Percentiles rank a stretch among this genome's conserved stretches.
Conservation (phyloP, 2,329 filamentous ascomycete genomes). For the Cercospora janseana region DNA sequence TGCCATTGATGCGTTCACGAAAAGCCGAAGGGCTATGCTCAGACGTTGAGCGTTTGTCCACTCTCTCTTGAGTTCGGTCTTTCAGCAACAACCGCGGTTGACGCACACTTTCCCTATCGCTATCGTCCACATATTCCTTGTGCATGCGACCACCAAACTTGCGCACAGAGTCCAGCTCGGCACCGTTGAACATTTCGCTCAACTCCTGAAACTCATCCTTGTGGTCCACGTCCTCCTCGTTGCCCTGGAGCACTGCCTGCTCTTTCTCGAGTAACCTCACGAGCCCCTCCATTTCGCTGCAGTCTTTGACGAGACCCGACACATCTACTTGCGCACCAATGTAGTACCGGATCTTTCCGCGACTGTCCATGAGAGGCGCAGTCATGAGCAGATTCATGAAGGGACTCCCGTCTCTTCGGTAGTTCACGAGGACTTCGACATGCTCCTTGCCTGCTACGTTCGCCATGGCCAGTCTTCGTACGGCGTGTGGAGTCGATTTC, state of each 20-base stretch:
- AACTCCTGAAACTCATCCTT: conserved; percentile 66
- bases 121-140: conserved; percentile 51
- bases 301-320: conserved; percentile 65
- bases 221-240: conserved; percentile 39
- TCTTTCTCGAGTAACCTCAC: conserved; percentile 38
- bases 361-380: conserved; percentile 67
- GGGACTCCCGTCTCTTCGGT: conserved; percentile 68
- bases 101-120: conserved; percentile 42
- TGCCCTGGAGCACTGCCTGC: conserved; percentile 35
- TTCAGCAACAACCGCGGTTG: conserved; percentile 51
- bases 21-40: conserved; percentile 15
- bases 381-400: conserved; percentile 77
- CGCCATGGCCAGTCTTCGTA: conserved; percentile 61
- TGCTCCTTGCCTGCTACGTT: conserved; percentile 64
- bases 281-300: conserved; percentile 63
- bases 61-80: conserved; percentile 43
- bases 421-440: conserved; percentile 74
- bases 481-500: conserved; percentile 63
- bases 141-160: conserved; percentile 65
- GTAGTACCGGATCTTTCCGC: conserved; percentile 65
- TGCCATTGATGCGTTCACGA: conserved; percentile 40
- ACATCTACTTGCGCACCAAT: conserved; percentile 73
- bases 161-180: conserved; percentile 64
- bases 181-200: conserved; percentile 66
- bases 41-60: conserved; percentile 25